Evolutionary conservation across 2,329 filamentous ascomycete species (phyloP), one percentile per base, ranked within the genome.

Genomic region (Hypoxylon sp.): DNA sequence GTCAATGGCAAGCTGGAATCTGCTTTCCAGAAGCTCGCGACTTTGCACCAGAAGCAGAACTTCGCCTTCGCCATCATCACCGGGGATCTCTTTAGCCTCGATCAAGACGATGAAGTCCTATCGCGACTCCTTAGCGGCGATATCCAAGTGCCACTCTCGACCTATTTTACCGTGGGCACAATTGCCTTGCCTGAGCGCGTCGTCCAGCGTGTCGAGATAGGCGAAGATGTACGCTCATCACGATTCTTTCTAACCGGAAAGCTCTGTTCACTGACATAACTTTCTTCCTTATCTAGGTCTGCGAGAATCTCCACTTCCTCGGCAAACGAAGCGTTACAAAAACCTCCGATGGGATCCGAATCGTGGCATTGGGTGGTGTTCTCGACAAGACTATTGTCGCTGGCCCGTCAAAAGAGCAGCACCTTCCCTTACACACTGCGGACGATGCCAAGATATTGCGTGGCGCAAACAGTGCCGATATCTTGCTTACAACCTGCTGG

Each of bases 251-350:
- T 44, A 32, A 33, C 33, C 20, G 2, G 24, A 3, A 5, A 45
- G 26, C 60, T 26, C 28, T 2, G 30, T 5, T 33, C 49, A 6
- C n/a, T 20, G 22, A 11, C n/a, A n/a, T n/a, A n/a, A 50, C 22
- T 50, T 9, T 49, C 2, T 36, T 32, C 20, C 52, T 7, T 46
- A 1, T 53, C 5, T 20, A 90, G 71, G 85, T 99, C 16, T 97
- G 93, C 76, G 85, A 90, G n/a, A 98, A 99, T 75, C 86, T 99
- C 9, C 92, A 93, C 78, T 97, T 91, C 73, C 86, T 99, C 0
- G 94, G 92, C 61, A 96, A 96, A 78, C 90, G 93, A 73, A 93
- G 92, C 65, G 89, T 91, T 12, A 91, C 93, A 54, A 98, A 96
- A 77, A 98, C 95, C 0, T 91, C 92, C 0, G 94, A 97, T 70